Base-by-base conservation (phyloP, 805 yeast genomes). In the Candida maesae region DNA sequence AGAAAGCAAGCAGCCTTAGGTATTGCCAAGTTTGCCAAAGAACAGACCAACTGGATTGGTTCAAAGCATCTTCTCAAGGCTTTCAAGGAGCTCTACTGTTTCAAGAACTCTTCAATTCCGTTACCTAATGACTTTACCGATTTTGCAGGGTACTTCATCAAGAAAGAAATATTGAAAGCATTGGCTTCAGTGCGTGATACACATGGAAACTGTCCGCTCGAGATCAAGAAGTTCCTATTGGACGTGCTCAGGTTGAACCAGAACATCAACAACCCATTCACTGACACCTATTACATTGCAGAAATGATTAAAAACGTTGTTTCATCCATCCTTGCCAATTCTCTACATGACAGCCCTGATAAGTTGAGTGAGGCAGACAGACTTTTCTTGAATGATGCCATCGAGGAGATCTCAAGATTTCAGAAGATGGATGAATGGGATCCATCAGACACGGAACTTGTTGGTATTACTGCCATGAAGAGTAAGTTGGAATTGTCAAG, bases 1-100 rank as follows among this genome's bases (percentile, higher is more conserved):
- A 70, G 99, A 43, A 73, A 79, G 14, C 95, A 87, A 42, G 97
- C 99, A 1, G 95, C 95, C 1, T 61, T 66, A 34, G 93, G 93
- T 0, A 67, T 93, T 32, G 82, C 90, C 0, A 71, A 63, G n/a
- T 70, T 79, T 38, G 82, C 95, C 0, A 76, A 66, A 18, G 74
- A 74, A 26, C 77, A 74, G 11, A 70, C 77, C 30, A 71, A 72
- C n/a, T 85, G 74, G 59, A 66, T 84, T 21, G 98, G 98, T 0
- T 69, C 84, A 51, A 70, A 68, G 31, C 91, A 86, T 56, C 67
- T 93, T 38, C 61, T 87, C 30, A 77, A 74, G 53, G 84, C 88
- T 0, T 88, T 78, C 59, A 81, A 78, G 47, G 64, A 67, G 16
- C 56, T 86, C 33, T 91, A 71, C 58, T 93, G 98, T 60, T 89